Base-by-base conservation (phyloP, 2,329 filamentous ascomycete species). In the Colletotrichum orchidophilum region DNA sequence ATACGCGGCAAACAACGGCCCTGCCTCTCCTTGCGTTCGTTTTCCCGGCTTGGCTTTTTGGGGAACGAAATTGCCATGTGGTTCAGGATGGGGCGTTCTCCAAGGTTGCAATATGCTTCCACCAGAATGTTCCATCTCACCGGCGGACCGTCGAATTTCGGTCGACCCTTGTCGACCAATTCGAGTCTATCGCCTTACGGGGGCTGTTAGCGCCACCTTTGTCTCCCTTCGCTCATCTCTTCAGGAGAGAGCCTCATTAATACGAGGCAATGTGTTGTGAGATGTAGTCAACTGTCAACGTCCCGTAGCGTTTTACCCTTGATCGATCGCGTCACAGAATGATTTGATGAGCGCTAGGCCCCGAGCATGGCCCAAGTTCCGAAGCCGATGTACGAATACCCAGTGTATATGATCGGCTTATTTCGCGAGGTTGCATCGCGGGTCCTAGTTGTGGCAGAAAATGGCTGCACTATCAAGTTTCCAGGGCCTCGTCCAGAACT, bases 31-130 rank as follows among this genome's bases (percentile, higher is more conserved):
- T 52, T 62, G 50, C 33, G 59, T 58, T 63, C 35, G 5, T 26
- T 50, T 24, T 15, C 21, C 31, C 33, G 35, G 26, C 52, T 49
- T 70, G 27, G 49, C 58, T 71, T 63, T 46, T 46, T 60, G 66
- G 66, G 39, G 59, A 59, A 50, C 26, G 26, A 71, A 31, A 69
- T 69, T 72, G 70, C 70, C 66, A 70, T 72, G 70, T 70, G 59
- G 66, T 70, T 57, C 70, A 60, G 46, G 59, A 65, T 24, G 61
- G 59, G 55, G 65, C 53, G 53, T 50, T 11, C 42, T 64, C 21
- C 27, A 55, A 61, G 70, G 66, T 70, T 57, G 70, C 53, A 70
- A 70, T 55, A 72, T 72, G 66, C 46, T 72, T 72, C 70, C 53
- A 70, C n/a, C n/a, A 72, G 59, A 72, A 70, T 24, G 59, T 72